A percentile compares a stretch with the other conserved stretches of the same genome.
Evolutionary conservation across 2,329 filamentous ascomycete genomes (phyloP).

Genomic region (Neofusicoccum umdonicola): DNA sequence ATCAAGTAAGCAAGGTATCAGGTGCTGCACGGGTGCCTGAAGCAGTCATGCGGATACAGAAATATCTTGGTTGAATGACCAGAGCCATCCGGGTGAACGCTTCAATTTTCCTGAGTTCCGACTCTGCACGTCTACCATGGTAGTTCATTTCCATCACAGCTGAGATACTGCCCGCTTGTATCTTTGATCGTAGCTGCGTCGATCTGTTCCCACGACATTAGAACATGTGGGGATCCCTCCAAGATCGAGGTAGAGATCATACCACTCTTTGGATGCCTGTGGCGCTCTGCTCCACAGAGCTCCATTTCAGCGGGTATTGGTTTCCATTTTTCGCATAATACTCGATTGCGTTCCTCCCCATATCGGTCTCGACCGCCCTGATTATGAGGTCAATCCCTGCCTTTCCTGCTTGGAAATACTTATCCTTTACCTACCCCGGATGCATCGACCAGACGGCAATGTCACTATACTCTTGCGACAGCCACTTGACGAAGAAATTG

Average conservation of each 20-base stretch:
- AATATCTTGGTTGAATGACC: too few species aligned
- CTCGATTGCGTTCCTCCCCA: not conserved
- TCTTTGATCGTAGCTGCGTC: not conserved
- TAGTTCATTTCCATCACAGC: not conserved
- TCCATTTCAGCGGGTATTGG: not conserved
- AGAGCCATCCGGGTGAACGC: too few species aligned
- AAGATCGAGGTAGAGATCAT: not conserved
- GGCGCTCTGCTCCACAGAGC: not conserved
- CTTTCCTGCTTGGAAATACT: not conserved
- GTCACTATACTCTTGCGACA: constrained; percentile 22
- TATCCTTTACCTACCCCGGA: constrained; percentile 20
- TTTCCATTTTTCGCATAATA: not conserved
- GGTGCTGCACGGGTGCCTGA: too few species aligned
- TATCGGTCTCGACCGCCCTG: not conserved
- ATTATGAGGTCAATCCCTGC: not conserved
- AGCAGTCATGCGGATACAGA: too few species aligned
- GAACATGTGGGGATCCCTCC: not conserved
- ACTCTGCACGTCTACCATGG: not conserved
- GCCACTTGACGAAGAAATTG: constrained; percentile 23
- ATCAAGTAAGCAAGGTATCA: too few species aligned
- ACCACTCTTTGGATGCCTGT: not conserved
- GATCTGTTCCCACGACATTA: not conserved
- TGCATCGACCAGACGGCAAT: constrained; percentile 20
- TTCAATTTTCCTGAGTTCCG: not conserved
- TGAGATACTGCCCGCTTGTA: not conserved